phyloP scores from a whole-genome alignment of 768 basidiomycete genomes.

The Boletus rubescentipes region DNA sequence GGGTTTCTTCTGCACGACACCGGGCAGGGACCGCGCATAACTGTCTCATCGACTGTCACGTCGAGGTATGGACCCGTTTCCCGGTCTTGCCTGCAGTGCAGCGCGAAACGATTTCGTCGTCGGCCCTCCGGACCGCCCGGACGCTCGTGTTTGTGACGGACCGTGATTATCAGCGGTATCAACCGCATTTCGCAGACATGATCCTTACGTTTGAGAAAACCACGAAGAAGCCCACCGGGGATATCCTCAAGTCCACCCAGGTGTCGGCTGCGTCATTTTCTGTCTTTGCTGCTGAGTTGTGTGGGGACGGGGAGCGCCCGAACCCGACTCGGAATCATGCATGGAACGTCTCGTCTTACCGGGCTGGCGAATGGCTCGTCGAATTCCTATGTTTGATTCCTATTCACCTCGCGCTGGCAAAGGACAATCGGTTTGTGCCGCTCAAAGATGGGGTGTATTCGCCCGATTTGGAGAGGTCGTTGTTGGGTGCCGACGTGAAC shows the following conservation, averaged over 20 bases:
- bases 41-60: constrained; percentile 51
- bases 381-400: constrained; percentile 62
- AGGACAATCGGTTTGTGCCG: constrained; percentile 60
- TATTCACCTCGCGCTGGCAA: constrained; percentile 59
- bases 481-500: constrained; percentile 59
- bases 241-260: constrained; percentile 38
- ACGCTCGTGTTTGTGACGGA: constrained; percentile 47
- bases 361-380: constrained; percentile 60
- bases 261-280: constrained; percentile 34
- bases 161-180: constrained; percentile 34
- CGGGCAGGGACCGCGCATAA: constrained; percentile 39
- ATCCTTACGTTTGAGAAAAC: constrained; percentile 46
- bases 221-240: constrained; percentile 53
- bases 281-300: constrained; percentile 24
- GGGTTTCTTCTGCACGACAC: constrained; percentile 10
- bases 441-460: constrained; percentile 59
- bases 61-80: constrained; percentile 60
- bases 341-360: constrained; percentile 40
- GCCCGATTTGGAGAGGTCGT: constrained; percentile 45
- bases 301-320: neutral
- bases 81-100: constrained; percentile 55
- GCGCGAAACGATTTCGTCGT: constrained; percentile 41
- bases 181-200: constrained; percentile 44
- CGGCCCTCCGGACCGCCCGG: constrained; percentile 31
- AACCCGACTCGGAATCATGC: neutral